phyloP scores from a whole-genome alignment of 1,284 basidiomycete species.

The Pseudozyma flocculosa region DNA sequence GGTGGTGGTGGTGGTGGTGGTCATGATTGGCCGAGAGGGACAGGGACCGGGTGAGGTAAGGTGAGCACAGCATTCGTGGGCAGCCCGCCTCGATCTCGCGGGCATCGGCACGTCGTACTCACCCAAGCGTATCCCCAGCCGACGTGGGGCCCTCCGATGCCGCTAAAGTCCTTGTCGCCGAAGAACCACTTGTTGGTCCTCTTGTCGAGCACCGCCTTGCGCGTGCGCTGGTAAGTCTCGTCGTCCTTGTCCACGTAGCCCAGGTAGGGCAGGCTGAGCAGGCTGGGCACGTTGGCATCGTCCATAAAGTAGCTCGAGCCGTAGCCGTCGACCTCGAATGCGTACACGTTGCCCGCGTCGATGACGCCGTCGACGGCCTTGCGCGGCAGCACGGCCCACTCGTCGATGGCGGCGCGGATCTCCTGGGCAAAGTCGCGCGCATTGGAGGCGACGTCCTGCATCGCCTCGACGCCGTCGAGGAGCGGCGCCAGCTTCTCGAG shows the following conservation, averaged over 20 bases:
- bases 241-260: constrained; percentile 27
- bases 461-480: constrained; percentile 1
- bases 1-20: too few species aligned
- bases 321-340: constrained; percentile 51
- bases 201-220: constrained; percentile 23
- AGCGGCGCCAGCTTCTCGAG: constrained; percentile 22
- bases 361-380: constrained; percentile 1
- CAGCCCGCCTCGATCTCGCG: too few species aligned
- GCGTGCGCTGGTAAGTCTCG: constrained; percentile 35
- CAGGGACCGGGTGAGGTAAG: too few species aligned
- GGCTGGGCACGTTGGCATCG: constrained; percentile 48
- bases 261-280: constrained; percentile 46
- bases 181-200: constrained; percentile 45
- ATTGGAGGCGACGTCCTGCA: constrained; percentile 19
- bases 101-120: too few species aligned
- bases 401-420: constrained; percentile 16
- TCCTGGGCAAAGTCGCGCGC: constrained; percentile 18
- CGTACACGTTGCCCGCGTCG: constrained; percentile 28
- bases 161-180: constrained; percentile 19
- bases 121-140: constrained; percentile 41
- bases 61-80: too few species aligned
- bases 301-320: constrained; percentile 41
- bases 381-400: constrained; percentile 18
- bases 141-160: constrained; percentile 47
- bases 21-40: too few species aligned